Conservation (phyloP, 192 early-diverging fungal genomes). For the Ambispora gerdemannii region DNA sequence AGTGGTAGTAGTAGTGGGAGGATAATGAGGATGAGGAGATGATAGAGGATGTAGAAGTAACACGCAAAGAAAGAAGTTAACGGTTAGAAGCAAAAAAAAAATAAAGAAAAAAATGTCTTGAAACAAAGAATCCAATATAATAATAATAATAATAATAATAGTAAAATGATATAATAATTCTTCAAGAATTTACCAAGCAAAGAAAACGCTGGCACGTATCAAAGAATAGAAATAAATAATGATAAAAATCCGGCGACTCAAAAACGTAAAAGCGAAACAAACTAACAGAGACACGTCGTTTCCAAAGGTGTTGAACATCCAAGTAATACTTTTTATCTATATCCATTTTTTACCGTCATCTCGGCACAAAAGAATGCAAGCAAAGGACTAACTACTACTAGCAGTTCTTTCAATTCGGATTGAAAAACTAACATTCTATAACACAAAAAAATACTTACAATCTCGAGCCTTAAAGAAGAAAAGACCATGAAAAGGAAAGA, state of each 20-base stretch:
- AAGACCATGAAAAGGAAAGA: no score
- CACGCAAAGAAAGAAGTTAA: neutral
- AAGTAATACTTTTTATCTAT: neutral
- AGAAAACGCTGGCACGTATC: no score
- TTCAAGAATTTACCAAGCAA: no score
- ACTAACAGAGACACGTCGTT: neutral
- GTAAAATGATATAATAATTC: no score
- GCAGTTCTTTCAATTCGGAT: no score
- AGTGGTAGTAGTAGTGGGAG: neutral
- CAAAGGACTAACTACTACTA: no score
- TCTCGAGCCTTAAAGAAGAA: neutral
- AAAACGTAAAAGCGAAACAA: slow-evolving; percentile 1
- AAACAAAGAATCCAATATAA: neutral
- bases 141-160: no score
- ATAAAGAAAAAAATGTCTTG: neutral
- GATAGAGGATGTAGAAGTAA: neutral
- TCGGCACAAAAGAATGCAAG: neutral
- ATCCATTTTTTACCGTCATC: neutral
- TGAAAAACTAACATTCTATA: neutral
- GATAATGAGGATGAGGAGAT: neutral
- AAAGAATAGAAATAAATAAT: no score
- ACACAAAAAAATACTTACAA: neutral
- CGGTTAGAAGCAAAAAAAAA: neutral
- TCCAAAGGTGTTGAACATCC: no score
- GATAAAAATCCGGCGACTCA: no score